Percentiles rank a stretch among this genome's conserved stretches.
Conservation (phyloP, 176 grass and related monocot genomes). For the Eleusine coracana region DNA sequence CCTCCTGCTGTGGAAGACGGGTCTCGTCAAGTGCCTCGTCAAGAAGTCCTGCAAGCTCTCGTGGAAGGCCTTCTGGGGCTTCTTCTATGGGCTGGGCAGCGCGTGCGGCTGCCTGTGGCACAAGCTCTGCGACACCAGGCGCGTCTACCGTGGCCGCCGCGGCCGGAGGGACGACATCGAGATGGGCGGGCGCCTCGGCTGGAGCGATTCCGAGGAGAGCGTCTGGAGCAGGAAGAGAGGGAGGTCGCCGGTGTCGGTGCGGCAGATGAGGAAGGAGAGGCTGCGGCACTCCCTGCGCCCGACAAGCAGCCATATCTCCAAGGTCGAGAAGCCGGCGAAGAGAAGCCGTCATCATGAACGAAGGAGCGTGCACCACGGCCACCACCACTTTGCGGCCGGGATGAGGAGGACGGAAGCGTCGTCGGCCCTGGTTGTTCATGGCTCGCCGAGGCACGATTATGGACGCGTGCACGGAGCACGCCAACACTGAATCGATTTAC, state of each 20-base stretch:
- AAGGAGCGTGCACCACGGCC: background rate
- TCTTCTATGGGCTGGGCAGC: constrained; percentile 9
- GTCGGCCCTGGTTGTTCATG: background rate
- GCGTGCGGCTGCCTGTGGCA: constrained; percentile 28
- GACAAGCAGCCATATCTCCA: background rate
- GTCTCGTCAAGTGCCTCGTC: constrained; percentile 46
- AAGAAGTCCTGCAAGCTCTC: constrained; percentile 50
- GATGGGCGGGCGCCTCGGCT: background rate
- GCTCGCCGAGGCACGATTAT: background rate
- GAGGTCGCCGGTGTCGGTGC: background rate
- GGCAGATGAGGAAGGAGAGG: constrained; percentile 38
- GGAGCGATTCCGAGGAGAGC: background rate
- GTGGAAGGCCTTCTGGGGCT: constrained; percentile 11
- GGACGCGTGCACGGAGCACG: background rate
- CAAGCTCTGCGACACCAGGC: constrained; percentile 45
- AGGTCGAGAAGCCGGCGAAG: background rate
- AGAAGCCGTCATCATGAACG: background rate
- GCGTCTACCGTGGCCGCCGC: constrained; percentile 28
- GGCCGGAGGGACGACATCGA: background rate
- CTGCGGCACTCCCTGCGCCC: constrained; percentile 25
- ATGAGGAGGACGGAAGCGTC: background rate
- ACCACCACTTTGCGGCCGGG: background rate
- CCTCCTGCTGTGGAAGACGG: constrained; percentile 26
- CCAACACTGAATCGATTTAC: background rate
- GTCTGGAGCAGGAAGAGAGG: background rate